Evolutionary conservation across 2,329 filamentous ascomycete species (phyloP).

Genomic region (Laburnicola sp.): DNA sequence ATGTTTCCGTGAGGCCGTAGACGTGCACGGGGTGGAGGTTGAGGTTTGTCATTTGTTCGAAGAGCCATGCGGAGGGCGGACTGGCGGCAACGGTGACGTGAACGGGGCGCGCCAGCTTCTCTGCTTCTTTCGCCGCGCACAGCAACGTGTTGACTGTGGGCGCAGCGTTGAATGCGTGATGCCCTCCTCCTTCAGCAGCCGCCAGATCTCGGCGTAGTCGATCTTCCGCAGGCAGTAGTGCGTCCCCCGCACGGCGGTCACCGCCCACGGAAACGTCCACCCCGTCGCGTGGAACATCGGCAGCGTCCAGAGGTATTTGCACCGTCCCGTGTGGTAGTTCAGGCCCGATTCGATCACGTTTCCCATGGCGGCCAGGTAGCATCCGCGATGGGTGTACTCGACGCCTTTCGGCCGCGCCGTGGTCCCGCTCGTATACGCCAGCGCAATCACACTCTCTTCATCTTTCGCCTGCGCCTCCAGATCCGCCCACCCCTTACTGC

Average conservation of each 20-base stretch:
- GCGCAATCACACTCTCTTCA: conserved; percentile 80
- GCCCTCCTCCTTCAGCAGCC: conserved; percentile 77
- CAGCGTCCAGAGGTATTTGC: conserved; percentile 87
- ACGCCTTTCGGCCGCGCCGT: conserved; percentile 92
- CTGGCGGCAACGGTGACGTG: conserved; percentile 90
- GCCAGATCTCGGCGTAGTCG: conserved; percentile 92
- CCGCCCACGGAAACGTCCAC: conserved; percentile 89
- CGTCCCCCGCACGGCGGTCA: conserved; percentile 91
- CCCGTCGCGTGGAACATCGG: conserved; percentile 77
- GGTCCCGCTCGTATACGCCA: conserved; percentile 93
- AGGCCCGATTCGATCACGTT: conserved; percentile 90
- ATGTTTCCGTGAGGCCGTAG: conserved; percentile 86
- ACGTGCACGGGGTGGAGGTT: conserved; percentile 92
- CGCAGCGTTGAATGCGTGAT: conserved; percentile 96
- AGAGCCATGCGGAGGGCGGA: conserved; percentile 85
- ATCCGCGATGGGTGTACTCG: conserved; percentile 84
- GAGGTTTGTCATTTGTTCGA: conserved; percentile 85
- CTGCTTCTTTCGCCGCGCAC: conserved; percentile 77
- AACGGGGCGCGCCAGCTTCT: conserved; percentile 68
- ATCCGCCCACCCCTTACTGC: conserved; percentile 73
- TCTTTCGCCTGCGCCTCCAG: conserved; percentile 70
- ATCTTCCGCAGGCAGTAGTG: conserved; percentile 95
- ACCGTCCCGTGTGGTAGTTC: conserved; percentile 69
- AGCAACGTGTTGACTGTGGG: conserved; percentile 95
- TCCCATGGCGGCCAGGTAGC: conserved; percentile 79